A percentile compares a stretch with the other conserved stretches of the same genome.
phyloP scores from a whole-genome alignment of 2,329 filamentous ascomycete genomes.

The Cladosporium sphaerospermum region DNA sequence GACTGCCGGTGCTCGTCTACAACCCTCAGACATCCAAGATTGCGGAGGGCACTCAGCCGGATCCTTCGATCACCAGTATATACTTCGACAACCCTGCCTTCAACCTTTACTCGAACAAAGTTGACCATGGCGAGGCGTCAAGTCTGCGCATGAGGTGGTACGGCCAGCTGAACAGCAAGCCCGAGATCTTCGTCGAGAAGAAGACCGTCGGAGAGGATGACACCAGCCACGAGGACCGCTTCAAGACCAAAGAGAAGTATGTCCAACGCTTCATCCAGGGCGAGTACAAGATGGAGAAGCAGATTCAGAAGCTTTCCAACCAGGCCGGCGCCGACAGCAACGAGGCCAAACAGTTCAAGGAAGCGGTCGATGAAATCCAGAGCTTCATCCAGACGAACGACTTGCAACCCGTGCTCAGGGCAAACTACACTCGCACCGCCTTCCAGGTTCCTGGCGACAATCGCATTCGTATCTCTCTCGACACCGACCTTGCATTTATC shows the following conservation, averaged over 20 bases:
- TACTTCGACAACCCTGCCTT: slow-evolving; percentile 92
- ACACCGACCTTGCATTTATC: slow-evolving; percentile 87
- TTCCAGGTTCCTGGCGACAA: slow-evolving; percentile 95
- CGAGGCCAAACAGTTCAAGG: slow-evolving; percentile 63
- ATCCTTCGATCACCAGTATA: slow-evolving; percentile 88
- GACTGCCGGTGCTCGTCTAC: slow-evolving; percentile 85
- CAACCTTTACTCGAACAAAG: slow-evolving; percentile 77
- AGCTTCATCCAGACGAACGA: slow-evolving; percentile 69
- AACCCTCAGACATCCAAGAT: slow-evolving; percentile 81
- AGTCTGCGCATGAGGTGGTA: slow-evolving; percentile 90
- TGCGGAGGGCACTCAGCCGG: slow-evolving; percentile 66
- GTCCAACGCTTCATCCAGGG: slow-evolving; percentile 79
- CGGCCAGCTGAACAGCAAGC: slow-evolving; percentile 70
- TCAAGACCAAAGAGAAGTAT: slow-evolving; percentile 91
- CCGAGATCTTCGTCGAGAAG: slow-evolving; percentile 81
- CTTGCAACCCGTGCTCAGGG: slow-evolving; percentile 77
- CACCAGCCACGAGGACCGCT: slow-evolving; percentile 69
- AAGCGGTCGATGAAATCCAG: slow-evolving; percentile 70
- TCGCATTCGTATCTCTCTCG: slow-evolving; percentile 83
- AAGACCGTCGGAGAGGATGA: slow-evolving; percentile 76
- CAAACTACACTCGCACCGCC: slow-evolving; percentile 88
- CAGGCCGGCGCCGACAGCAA: slow-evolving; percentile 62
- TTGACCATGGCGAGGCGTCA: slow-evolving; percentile 68
- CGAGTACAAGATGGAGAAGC: slow-evolving; percentile 89
- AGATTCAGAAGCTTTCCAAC: slow-evolving; percentile 73